Percentiles rank a stretch among this genome's conserved stretches.
Conservation (phyloP, 331 rosid species). For the Telfairia occidentalis region DNA sequence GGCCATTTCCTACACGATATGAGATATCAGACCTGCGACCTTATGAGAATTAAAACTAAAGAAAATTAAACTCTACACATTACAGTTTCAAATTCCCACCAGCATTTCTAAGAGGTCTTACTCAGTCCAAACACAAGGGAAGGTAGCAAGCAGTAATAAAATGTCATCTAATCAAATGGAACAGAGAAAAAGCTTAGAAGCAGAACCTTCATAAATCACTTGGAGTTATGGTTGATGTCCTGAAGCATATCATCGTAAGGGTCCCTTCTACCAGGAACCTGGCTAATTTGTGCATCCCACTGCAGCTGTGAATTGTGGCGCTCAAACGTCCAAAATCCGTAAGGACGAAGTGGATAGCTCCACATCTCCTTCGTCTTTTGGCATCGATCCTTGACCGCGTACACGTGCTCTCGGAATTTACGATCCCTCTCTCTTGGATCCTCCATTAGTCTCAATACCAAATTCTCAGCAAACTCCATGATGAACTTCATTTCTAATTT, state of each 20-base stretch:
- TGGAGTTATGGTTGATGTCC: slow-evolving; percentile 22
- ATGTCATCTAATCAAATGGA: too few species aligned
- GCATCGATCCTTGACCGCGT: slow-evolving; percentile 47
- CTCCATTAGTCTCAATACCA: slow-evolving; percentile 75
- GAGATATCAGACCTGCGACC: neutral
- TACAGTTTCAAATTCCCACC: neutral
- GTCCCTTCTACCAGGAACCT: slow-evolving; percentile 74
- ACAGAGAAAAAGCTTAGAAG: neutral
- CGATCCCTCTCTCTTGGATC: slow-evolving; percentile 78
- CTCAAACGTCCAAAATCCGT: slow-evolving; percentile 94
- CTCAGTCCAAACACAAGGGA: neutral
- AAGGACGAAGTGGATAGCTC: slow-evolving; percentile 71
- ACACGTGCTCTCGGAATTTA: slow-evolving; percentile 60
- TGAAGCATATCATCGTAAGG: slow-evolving; percentile 78
- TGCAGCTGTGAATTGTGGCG: slow-evolving; percentile 85
- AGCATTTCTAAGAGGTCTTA: neutral
- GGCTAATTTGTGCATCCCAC: slow-evolving; percentile 92
- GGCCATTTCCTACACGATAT: neutral
- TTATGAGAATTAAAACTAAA: neutral
- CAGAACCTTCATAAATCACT: slow-evolving; percentile 16
- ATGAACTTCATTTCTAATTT: slow-evolving; percentile 49
- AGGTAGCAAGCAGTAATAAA: too few species aligned
- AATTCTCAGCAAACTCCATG: slow-evolving; percentile 87
- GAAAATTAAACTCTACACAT: neutral
- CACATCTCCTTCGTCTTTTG: slow-evolving; percentile 82